Evolutionary conservation across 1,284 basidiomycete genomes (phyloP), one percentile per base, ranked within the genome.

Genomic region (Microstroma glucosiphilum): DNA sequence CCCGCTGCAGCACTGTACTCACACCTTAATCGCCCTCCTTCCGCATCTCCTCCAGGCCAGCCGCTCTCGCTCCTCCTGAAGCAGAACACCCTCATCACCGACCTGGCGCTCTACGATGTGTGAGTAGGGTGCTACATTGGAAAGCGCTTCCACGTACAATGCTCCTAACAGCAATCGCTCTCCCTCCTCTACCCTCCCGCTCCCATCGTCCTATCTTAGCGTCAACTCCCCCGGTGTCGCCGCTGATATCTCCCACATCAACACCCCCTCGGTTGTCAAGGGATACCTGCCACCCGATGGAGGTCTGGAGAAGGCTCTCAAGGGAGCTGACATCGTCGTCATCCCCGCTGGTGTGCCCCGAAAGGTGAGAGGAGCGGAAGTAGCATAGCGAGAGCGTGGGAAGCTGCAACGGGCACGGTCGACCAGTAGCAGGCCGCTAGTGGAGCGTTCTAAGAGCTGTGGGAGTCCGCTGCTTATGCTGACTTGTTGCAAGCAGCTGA

Each of bases 291-390:
- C 81, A 63, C 76, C 91, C 72, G 67, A 77, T 53, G 87, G 88
- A 72, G 91, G 91, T 61, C 85, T 97, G 68, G 86, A 87, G 81
- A 89, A 89, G 80, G 86, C 87, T 49, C 85, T 98, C 76, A 86
- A 84, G 61, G 91, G 89, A 64, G 92, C 92, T 54, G 87, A 96
- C 71, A 79, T 97, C 69, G 87, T 98, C 75, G 86, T 98, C 72
- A 96, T 98, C 80, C 96, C 96, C 65, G 96, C 94, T 73, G 94
- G 96, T 82, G 88, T 97, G 11, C 94, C 96, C 65, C 86, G 96
- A 74, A 98, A 98, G 83, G 75, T 76, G 21, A 19, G 74, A 37
- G 30, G 30, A 37, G 9, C 30, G 30, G 30, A 37, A 4, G 4
- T 37, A 9, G 30, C 30, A 9, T 9, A 37, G 9, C 4, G 30